These are phyloP conservation scores for Camellia oleifera DNA, from an alignment of 179 eudicot genomes.

Conservation along the genomic window DNA sequence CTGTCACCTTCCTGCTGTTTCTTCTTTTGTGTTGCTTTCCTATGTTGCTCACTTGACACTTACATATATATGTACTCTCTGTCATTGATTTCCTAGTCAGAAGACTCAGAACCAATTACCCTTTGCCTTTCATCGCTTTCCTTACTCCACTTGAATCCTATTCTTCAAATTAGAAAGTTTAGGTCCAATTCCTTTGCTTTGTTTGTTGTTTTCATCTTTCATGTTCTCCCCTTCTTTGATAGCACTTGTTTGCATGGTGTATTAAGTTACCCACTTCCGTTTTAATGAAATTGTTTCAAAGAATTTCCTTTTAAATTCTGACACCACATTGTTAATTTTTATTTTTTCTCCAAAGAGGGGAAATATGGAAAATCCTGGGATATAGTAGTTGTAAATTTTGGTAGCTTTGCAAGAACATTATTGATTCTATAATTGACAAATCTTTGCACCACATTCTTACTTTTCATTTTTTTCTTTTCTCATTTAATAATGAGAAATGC, in stretches of 20 bases:
- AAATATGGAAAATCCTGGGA: not conserved
- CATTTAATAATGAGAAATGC: not conserved
- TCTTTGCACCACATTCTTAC: not conserved
- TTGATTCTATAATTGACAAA: not conserved
- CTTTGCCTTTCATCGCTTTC: not conserved
- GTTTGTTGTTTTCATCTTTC: not conserved
- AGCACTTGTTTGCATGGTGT: not conserved
- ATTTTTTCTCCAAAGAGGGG: not conserved
- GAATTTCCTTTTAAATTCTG: not conserved
- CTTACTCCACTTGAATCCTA: not conserved
- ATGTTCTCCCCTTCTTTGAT: not conserved
- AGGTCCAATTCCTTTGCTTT: not conserved
- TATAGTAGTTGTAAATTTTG: not conserved
- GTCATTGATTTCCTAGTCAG: not conserved
- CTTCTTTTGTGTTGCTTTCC: not conserved
- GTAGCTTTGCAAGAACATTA: not conserved
- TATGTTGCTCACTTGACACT: not conserved
- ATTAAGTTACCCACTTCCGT: not conserved
- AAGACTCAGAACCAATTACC: not conserved
- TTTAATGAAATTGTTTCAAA: not conserved
- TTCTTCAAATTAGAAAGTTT: not conserved
- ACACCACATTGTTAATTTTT: not conserved
- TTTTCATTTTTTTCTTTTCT: not conserved
- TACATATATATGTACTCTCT: too few species aligned
- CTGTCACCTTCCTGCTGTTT: not conserved